phyloP scores from a whole-genome alignment of 148 eudicot genomes.

The Fagopyrum esculentum region DNA sequence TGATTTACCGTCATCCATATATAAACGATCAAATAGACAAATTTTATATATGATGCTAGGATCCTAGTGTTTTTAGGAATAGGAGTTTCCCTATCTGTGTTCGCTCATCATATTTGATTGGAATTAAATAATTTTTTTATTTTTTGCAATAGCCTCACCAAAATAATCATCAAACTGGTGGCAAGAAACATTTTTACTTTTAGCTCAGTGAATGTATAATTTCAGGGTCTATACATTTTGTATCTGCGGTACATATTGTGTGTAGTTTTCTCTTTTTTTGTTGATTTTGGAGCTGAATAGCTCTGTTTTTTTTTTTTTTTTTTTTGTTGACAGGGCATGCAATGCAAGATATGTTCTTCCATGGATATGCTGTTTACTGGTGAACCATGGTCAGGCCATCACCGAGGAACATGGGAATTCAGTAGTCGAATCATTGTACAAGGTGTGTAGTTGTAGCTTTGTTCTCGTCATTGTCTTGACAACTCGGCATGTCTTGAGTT shows the following conservation, averaged over 20 bases:
- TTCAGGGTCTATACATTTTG: background rate
- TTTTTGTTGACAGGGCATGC: slow-evolving; percentile 45
- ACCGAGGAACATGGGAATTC: slow-evolving; percentile 51
- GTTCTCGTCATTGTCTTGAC: slow-evolving; percentile 5
- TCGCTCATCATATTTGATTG: background rate
- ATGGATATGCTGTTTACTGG: slow-evolving; percentile 74
- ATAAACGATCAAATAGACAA: too few relatives aligned
- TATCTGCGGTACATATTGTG: background rate
- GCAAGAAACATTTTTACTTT: too few relatives aligned
- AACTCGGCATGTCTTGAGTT: slow-evolving; percentile 1
- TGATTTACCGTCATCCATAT: background rate
- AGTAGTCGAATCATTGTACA: slow-evolving; percentile 47
- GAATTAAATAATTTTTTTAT: background rate
- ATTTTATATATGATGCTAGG: background rate
- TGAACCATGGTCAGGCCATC: slow-evolving; percentile 49
- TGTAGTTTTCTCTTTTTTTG: background rate
- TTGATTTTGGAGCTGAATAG: background rate
- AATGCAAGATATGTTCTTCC: slow-evolving; percentile 62
- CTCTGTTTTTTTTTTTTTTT: background rate
- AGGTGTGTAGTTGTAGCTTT: slow-evolving; percentile 31
- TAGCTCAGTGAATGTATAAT: background rate
- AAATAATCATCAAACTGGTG: background rate
- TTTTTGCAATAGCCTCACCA: background rate
- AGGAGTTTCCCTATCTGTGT: background rate
- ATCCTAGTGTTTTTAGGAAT: background rate